Conservation (phyloP, 208 protist species). For the Crithidia brevicula region DNA sequence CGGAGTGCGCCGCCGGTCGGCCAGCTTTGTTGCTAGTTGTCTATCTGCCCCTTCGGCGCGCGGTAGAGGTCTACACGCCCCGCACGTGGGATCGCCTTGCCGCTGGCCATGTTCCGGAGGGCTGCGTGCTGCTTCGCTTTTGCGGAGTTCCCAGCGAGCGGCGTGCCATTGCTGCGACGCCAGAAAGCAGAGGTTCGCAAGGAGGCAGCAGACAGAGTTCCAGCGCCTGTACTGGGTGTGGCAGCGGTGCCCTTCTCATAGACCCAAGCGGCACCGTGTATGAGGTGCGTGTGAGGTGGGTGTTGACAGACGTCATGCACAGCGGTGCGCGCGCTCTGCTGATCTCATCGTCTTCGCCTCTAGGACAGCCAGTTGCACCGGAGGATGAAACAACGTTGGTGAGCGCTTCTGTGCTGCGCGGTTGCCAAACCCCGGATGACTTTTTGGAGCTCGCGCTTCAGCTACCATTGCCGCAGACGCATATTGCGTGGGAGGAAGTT, state of each 20-base stretch:
- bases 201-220: background rate
- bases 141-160: slow-evolving; percentile 17
- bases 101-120: slow-evolving; percentile 56
- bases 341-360: background rate
- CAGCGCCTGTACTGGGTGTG: slow-evolving; percentile 5
- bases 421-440: slow-evolving; percentile 45
- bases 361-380: background rate
- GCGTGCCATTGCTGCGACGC: background rate
- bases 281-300: slow-evolving; percentile 10
- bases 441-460: slow-evolving; percentile 43
- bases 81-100: slow-evolving; percentile 60
- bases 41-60: slow-evolving; percentile 68
- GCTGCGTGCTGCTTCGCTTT: slow-evolving; percentile 52
- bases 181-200: background rate
- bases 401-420: slow-evolving; percentile 22
- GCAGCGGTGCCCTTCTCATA: slow-evolving; percentile 22
- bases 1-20: slow-evolving; percentile 28
- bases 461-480: slow-evolving; percentile 36
- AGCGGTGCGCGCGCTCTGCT: background rate
- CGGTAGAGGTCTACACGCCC: slow-evolving; percentile 75
- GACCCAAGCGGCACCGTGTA: slow-evolving; percentile 27
- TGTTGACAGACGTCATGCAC: background rate
- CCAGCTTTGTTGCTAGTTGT: slow-evolving; percentile 66
- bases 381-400: background rate
- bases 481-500: background rate